Evolutionary conservation across 371 early-diverging fungal species (phyloP), one percentile per base, ranked within the genome.

Genomic region (Rhizopus delemar): DNA sequence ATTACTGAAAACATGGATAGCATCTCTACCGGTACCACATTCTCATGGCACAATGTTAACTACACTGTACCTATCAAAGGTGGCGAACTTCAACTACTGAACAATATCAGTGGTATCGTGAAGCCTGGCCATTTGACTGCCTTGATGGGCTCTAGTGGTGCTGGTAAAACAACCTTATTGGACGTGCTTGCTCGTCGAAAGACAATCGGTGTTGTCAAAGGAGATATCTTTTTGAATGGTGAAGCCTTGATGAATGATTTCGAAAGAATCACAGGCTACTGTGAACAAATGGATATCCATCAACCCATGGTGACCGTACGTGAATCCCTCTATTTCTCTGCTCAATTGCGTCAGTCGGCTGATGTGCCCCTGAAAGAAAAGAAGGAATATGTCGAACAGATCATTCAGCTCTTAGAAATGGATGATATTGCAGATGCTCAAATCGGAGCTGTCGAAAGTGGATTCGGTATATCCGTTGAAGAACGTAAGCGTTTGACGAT

Each of bases 111-210:
- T 48, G 78, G 82, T 39, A 82, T 84, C 41, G 80, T 80, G 31
- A 75, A 81, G 49, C 84, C 85, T 46, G 70, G 84, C 28, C 68
- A 86, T 54, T 72, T 91, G 70, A 85, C 86, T 5, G 95, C 93
- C 12, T 69, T 94, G 8, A 88, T 95, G 89, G 93, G 93, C 35
- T 82, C 89, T 12, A 87, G 88, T 35, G 93, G 93, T 59, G 88
- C 91, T 13, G 96, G 96, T 55, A 96, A 96, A 74, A 90, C 94
- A 0, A 91, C 94, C 12, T 78, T 94, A 4, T 65, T 93, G 67
- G 94, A 96, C 73, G 81, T 92, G 0, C 74, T 91, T 28, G 86
- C 92, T 33, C 78, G 83, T 67, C 86, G 92, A 65, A 90, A 90
- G 76, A 90, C 87, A 16, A 85, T 84, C 56, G 92, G 92, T 46